Evolutionary conservation across 768 basidiomycete genomes (phyloP).

Genomic region (Lactifluus hygrophoroides): DNA sequence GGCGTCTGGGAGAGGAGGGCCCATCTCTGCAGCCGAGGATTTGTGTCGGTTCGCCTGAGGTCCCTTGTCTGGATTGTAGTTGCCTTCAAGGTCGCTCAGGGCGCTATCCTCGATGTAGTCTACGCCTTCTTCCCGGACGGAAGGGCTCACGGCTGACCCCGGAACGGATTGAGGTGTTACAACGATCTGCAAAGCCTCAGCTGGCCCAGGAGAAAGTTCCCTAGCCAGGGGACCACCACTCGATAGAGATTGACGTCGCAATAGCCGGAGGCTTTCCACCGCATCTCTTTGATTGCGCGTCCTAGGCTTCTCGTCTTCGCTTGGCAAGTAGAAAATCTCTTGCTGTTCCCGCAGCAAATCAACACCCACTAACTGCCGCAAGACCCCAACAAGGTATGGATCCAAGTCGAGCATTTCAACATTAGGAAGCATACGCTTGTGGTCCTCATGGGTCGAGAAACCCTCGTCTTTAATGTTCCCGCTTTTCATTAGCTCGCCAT

Average conservation of each 20-base stretch:
- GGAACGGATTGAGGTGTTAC: constrained; percentile 1
- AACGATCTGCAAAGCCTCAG: constrained; percentile 1
- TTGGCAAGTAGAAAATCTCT: constrained; percentile 56
- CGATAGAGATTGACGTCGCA: constrained; percentile 15
- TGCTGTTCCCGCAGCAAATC: constrained; percentile 55
- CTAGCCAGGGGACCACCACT: background rate
- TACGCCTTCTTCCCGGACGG: background rate
- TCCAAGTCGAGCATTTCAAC: constrained; percentile 45
- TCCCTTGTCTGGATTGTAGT: background rate
- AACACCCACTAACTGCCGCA: constrained; percentile 55
- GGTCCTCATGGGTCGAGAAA: constrained; percentile 44
- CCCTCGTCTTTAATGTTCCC: constrained; percentile 57
- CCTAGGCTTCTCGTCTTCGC: constrained; percentile 34
- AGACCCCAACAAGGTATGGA: constrained; percentile 43
- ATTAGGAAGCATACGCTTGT: constrained; percentile 35
- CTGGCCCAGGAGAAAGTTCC: constrained; percentile 8
- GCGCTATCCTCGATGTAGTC: background rate
- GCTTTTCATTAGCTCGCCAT: constrained; percentile 45
- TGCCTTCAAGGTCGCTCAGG: constrained; percentile 3
- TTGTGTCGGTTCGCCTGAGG: constrained; percentile 7
- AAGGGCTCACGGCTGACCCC: constrained; percentile 4
- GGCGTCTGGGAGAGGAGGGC: background rate
- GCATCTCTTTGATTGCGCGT: constrained; percentile 12
- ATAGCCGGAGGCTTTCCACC: constrained; percentile 9
- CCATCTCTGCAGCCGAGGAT: background rate